Evolutionary conservation across 2,329 filamentous ascomycete species (phyloP).

Genomic region (Trichocomaceae sp.): DNA sequence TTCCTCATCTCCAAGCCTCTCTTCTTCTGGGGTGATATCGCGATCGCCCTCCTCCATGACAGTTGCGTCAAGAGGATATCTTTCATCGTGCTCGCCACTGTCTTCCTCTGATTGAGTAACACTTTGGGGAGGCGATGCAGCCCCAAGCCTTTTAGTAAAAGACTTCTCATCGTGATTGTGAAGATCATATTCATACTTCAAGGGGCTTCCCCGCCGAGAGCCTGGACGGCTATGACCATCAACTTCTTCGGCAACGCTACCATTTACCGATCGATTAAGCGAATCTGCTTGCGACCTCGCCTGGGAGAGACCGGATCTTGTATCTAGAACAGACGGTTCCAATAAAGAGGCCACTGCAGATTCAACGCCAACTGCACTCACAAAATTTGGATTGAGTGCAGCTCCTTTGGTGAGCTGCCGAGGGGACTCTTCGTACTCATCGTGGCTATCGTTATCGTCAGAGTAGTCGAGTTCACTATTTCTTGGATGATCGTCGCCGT

Average conservation of each 20-base stretch:
- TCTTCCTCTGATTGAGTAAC: conserved; percentile 40
- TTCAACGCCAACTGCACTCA: conserved; percentile 67
- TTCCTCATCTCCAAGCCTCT: conserved; percentile 52
- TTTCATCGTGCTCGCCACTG: conserved; percentile 34
- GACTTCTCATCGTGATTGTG: conserved; percentile 32
- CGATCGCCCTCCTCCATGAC: conserved; percentile 57
- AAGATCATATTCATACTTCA: conserved; percentile 39
- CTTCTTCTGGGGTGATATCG: conserved; percentile 66
- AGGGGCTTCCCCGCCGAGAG: conserved; percentile 37
- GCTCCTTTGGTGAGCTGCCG: conserved; percentile 64
- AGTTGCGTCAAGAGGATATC: conserved; percentile 59
- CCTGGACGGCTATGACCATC: conserved; percentile 19
- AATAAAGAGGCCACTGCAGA: conserved; percentile 87
- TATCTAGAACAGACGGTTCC: conserved; percentile 70
- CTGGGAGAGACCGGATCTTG: conserved; percentile 45
- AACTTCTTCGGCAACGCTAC: conserved; percentile 23
- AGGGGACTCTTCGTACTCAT: conserved; percentile 35
- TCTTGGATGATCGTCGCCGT: conserved; percentile 25
- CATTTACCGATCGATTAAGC: conserved; percentile 32
- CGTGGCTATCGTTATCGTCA: conserved; percentile 38
- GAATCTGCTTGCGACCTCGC: conserved; percentile 42
- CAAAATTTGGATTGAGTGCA: conserved; percentile 67
- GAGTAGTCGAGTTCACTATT: conserved; percentile 49
- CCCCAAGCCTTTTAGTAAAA: conserved; percentile 34
- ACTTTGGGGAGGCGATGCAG: conserved; percentile 50